A percentile compares a stretch with the other conserved stretches of the same genome.
Conservation (phyloP, 129 eudicot species). For the Apium graveolens region DNA sequence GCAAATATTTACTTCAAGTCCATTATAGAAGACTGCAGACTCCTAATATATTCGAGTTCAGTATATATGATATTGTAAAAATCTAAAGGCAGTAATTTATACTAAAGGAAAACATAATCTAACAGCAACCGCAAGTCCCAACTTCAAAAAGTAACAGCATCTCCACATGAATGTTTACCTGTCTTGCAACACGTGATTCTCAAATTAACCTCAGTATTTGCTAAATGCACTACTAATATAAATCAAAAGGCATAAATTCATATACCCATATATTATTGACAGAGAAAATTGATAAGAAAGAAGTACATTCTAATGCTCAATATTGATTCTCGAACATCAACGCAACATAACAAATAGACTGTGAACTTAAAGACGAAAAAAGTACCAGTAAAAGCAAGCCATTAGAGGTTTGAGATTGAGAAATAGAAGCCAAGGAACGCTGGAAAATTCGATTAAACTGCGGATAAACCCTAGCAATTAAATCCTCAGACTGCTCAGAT, state of each 20-base stretch:
- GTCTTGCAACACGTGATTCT: too few species aligned
- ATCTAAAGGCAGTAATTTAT: background rate
- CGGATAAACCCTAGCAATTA: slow-evolving; percentile 89
- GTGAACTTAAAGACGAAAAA: background rate
- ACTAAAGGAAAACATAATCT: too few species aligned
- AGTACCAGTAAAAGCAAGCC: slow-evolving; percentile 74
- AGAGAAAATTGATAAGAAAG: too few species aligned
- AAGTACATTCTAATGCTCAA: background rate
- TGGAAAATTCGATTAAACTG: slow-evolving; percentile 75
- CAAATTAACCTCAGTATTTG: too few species aligned
- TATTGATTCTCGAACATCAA: background rate
- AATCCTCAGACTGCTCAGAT: slow-evolving; percentile 62
- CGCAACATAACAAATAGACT: background rate
- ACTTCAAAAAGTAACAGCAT: too few species aligned
- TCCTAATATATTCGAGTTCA: too few species aligned
- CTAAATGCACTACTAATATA: too few species aligned
- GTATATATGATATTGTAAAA: background rate
- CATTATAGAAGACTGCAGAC: background rate
- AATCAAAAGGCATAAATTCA: too few species aligned
- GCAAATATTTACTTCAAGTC: background rate
- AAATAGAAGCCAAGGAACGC: slow-evolving; percentile 61
- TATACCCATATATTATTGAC: too few species aligned
- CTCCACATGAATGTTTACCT: too few species aligned
- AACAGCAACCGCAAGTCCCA: too few species aligned
- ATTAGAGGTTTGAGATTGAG: slow-evolving; percentile 55